These are phyloP conservation scores for Aspergillus arachidicola DNA, from an alignment of 2,329 filamentous ascomycete genomes.

Conservation along the genomic window DNA sequence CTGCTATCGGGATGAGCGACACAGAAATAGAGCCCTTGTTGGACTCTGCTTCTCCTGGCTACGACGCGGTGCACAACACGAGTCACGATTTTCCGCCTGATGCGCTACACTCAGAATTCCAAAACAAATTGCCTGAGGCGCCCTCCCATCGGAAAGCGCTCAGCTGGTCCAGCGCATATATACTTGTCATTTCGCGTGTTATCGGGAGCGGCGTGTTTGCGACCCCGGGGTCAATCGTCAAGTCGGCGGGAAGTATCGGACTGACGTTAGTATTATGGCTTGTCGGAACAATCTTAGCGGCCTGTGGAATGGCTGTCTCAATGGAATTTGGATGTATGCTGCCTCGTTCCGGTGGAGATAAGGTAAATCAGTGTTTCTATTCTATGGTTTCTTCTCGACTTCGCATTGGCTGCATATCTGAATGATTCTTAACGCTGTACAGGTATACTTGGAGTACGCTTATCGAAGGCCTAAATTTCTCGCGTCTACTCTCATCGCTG, in stretches of 20 bases:
- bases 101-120: background rate
- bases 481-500: slow-evolving; percentile 64
- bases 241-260: slow-evolving; percentile 67
- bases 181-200: slow-evolving; percentile 68
- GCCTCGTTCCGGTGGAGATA: slow-evolving; percentile 68
- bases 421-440: background rate
- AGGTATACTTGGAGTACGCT: slow-evolving; percentile 72
- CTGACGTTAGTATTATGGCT: slow-evolving; percentile 66
- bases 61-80: background rate
- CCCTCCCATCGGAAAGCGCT: slow-evolving; percentile 61
- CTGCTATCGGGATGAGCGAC: slow-evolving; percentile 19
- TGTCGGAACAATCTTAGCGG: slow-evolving; percentile 62
- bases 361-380: slow-evolving; percentile 48
- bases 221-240: slow-evolving; percentile 68
- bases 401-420: slow-evolving; percentile 24
- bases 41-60: background rate
- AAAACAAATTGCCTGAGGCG: background rate
- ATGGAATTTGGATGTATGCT: slow-evolving; percentile 73
- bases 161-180: slow-evolving; percentile 65
- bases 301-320: slow-evolving; percentile 62
- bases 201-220: slow-evolving; percentile 74
- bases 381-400: slow-evolving; percentile 32
- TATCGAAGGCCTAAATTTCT: slow-evolving; percentile 66
- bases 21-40: slow-evolving; percentile 25
- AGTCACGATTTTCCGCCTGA: background rate